Evolutionary conservation across 1,284 basidiomycete species (phyloP), one percentile per base, ranked within the genome.

Genomic region (Agaricales sp.): DNA sequence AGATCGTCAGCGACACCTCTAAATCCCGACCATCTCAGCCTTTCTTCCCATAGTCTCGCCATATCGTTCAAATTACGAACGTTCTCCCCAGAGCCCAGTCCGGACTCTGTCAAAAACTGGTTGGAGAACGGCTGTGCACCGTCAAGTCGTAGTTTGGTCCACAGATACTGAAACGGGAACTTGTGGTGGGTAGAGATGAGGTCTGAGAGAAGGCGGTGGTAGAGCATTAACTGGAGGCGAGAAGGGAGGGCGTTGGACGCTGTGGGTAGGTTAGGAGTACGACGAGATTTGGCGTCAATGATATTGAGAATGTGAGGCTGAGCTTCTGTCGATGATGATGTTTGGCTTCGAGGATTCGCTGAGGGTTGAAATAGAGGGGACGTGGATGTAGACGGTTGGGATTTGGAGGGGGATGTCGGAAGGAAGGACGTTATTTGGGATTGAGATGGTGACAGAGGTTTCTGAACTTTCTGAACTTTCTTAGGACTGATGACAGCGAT

Each of bases 171-270:
- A 56, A 86, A 87, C 55, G 82, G 69, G 53, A 80, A 73, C 2
- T 67, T 61, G 1, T 57, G 55, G 22, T 68, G 58, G 0, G 63
- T 60, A 2, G 70, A 61, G 14, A 84, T 58, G 12, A 86, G 64
- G 16, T 62, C 64, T 37, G 74, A 73, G 12, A 92, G 67, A 43
- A 93, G 74, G 46, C 81, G 80, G 58, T 82, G 78, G 63, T 93
- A 93, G 23, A 91, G 62, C 87, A 92, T 92, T 3, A 92, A 73
- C 61, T 93, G 90, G 16, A 90, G 65, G n/a, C 77, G 76, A 0
- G 88, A 78, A 0, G 79, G 65, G 13, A 77, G 59, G 0, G 80
- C 73, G 58, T 91, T 87, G 41, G 74, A 73, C 14, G 80, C 69
- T 6, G 67, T 61, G 0, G 90, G 90, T 1, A 92, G 53, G 4